Percentiles rank a stretch among this genome's conserved stretches.
These are phyloP conservation scores for Sarcomyxa edulis DNA, from an alignment of 768 basidiomycete species.

Conservation along the genomic window DNA sequence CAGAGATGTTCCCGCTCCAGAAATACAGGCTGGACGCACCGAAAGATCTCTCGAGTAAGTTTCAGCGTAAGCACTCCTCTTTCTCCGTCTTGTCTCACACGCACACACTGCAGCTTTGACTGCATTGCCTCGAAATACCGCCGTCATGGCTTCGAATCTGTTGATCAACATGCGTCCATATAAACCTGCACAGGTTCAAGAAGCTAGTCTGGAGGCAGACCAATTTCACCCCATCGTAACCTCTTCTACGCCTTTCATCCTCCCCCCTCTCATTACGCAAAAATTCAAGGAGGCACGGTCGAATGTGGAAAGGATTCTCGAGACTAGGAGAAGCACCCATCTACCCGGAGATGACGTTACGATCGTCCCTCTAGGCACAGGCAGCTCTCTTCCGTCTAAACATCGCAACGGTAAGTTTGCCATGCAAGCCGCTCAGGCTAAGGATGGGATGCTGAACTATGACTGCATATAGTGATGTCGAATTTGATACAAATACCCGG, in stretches of 20 bases:
- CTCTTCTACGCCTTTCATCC: constrained; percentile 18
- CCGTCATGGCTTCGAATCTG: constrained; percentile 35
- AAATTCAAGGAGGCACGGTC: constrained; percentile 35
- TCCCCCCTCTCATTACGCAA: constrained; percentile 26
- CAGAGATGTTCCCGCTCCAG: constrained; percentile 67
- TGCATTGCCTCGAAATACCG: constrained; percentile 42
- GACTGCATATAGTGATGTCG: constrained; percentile 50
- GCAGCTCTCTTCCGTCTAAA: constrained; percentile 79
- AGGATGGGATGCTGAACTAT: not conserved
- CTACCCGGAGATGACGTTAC: constrained; percentile 40
- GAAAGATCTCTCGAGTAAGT: constrained; percentile 34
- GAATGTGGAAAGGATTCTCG: constrained; percentile 6
- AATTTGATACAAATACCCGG: constrained; percentile 74
- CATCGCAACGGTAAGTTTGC: constrained; percentile 73
- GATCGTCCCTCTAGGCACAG: constrained; percentile 81
- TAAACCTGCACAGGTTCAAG: constrained; percentile 31
- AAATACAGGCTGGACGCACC: constrained; percentile 39
- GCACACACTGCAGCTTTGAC: constrained; percentile 23
- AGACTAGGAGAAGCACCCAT: not conserved
- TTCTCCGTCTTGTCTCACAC: not conserved
- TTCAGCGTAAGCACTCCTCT: not conserved
- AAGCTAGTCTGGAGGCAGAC: constrained; percentile 23
- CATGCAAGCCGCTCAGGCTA: not conserved
- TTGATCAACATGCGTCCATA: constrained; percentile 42
- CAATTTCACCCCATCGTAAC: constrained; percentile 33